Evolutionary conservation across 352 stramenopile genomes (phyloP), one percentile per base, ranked within the genome.

Genomic region (Phytophthora syringae): DNA sequence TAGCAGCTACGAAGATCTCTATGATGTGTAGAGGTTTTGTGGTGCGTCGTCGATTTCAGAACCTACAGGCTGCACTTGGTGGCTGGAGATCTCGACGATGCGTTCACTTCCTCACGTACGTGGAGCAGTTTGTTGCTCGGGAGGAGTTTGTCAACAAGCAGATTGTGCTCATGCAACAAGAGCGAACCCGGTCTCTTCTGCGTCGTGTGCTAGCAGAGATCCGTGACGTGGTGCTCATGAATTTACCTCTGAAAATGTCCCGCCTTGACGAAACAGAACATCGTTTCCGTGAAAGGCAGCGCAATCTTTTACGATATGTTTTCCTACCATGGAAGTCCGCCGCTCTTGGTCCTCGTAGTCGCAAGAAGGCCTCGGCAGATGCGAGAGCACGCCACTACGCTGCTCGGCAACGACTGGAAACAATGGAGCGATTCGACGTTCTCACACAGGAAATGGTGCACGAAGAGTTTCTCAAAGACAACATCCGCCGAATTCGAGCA

Each of bases 371-470:
- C 7, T 64, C 74, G 2, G 67, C 67, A 4, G 75, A 84, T 45
- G 52, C 82, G 3, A 79, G 81, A 27, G 63, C 54, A 11, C 76
- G 83, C 0, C 82, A 91, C 49, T 45, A 72, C 2, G 79, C 77
- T 2, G 82, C 81, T 1, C 66, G 79, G 3, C 74, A 87, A 11
- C 72, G 79, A 0, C 78, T 94, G n/a, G 80, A 91, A 39, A 47
- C 60, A 1, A 74, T 90, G 36, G 68, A 83, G 6, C 72, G 85
- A 11, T 94, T 92, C 34, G 78, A 88, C 12, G 64, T 92, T 13
- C 82, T 94, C 52, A 91, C 83, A 16, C 52, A 70, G 30, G 85
- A 92, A 55, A 92, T 94, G 83, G 75, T 92, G 25, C 81, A 92
- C 53, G 80, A 90, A 28, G 83, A 94, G 63, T 87, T 92, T 43